phyloP scores from a whole-genome alignment of 768 basidiomycete genomes.

The Tricholoma bakamatsutake region DNA sequence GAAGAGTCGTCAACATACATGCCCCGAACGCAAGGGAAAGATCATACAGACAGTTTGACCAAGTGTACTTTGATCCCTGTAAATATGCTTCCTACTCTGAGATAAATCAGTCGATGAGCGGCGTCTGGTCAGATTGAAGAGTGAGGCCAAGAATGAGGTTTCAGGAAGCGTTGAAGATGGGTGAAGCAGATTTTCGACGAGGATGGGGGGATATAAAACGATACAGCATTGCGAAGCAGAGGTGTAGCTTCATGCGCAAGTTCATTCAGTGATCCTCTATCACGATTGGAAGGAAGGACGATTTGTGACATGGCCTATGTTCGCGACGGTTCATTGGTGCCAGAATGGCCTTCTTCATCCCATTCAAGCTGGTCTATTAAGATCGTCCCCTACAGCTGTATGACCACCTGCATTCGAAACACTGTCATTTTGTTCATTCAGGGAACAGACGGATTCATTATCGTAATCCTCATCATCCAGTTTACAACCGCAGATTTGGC shows the following conservation, averaged over 20 bases:
- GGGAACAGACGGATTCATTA: conserved; percentile 17
- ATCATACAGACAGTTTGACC: conserved; percentile 56
- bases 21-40: neutral
- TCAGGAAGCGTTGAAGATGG: neutral
- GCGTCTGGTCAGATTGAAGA: conserved; percentile 9
- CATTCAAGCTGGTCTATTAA: conserved; percentile 17
- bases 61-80: conserved; percentile 60
- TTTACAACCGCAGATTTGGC: conserved; percentile 52
- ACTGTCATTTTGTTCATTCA: conserved; percentile 19
- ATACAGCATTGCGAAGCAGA: conserved; percentile 27
- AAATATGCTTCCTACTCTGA: conserved; percentile 24
- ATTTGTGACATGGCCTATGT: neutral
- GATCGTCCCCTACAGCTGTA: conserved; percentile 12
- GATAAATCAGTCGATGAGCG: conserved; percentile 29
- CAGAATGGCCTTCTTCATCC: conserved; percentile 15
- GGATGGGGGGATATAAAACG: conserved; percentile 19
- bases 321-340: conserved; percentile 1
- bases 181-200: conserved; percentile 6
- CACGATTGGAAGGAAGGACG: neutral
- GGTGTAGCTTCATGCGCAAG: conserved; percentile 25
- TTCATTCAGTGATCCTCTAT: neutral
- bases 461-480: conserved; percentile 36
- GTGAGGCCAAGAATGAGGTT: no score
- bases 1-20: conserved; percentile 55
- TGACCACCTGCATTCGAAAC: conserved; percentile 9